Evolutionary conservation across 73 alveolate species (phyloP).

Genomic region (Effrenium voratum): DNA sequence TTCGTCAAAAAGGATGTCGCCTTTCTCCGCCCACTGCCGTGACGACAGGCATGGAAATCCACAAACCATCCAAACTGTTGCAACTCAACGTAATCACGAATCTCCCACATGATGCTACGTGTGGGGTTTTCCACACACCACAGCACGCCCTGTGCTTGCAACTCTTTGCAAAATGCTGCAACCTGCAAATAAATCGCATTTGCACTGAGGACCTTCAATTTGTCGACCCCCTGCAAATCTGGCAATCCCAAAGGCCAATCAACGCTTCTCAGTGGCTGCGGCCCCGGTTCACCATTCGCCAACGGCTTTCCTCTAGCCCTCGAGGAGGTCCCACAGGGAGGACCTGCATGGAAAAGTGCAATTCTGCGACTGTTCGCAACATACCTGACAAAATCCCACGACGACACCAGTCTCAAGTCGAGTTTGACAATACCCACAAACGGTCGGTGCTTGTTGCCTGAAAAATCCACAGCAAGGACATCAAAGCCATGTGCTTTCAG

Average conservation of each 20-base stretch:
- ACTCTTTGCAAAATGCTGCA: neutral
- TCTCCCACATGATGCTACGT: neutral
- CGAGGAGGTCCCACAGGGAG: slow-evolving; percentile 3
- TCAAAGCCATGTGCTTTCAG: neutral
- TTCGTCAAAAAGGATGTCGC: neutral
- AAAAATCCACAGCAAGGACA: neutral
- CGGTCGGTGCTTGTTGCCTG: neutral
- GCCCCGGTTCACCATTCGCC: neutral
- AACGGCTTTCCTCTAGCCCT: neutral
- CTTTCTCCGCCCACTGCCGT: neutral
- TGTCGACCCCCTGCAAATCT: neutral
- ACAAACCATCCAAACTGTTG: neutral
- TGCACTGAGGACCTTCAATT: neutral
- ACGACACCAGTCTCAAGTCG: neutral
- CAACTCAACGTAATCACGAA: neutral
- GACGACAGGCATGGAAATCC: neutral
- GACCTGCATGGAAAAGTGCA: neutral
- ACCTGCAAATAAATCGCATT: neutral
- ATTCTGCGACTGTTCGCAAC: neutral
- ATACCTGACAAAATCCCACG: neutral
- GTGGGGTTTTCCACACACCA: neutral
- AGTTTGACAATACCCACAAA: neutral
- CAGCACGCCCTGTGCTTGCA: neutral
- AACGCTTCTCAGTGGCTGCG: neutral
- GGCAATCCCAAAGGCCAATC: neutral